These are phyloP conservation scores for Fusarium phyllophilum DNA, from an alignment of 2,329 filamentous ascomycete species.

Conservation along the genomic window DNA sequence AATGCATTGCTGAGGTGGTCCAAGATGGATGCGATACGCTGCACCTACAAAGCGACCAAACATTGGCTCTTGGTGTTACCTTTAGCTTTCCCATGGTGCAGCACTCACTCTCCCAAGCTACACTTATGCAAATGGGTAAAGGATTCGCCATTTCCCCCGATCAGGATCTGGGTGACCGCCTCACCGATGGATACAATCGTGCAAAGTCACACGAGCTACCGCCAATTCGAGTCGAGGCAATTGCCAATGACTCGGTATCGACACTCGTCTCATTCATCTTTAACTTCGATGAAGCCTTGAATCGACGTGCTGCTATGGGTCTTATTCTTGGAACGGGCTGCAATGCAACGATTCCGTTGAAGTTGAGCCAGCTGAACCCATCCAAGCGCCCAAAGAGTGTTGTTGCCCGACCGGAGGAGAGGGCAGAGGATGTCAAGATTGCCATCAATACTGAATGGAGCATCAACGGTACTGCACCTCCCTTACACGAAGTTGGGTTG, in stretches of 20 bases:
- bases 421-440: conserved; percentile 67
- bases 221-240: conserved; percentile 75
- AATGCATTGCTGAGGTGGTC: conserved; percentile 79
- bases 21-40: conserved; percentile 61
- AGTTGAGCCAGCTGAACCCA: conserved; percentile 68
- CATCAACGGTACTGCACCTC: conserved; percentile 77
- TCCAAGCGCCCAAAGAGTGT: conserved; percentile 67
- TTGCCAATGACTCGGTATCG: conserved; percentile 84
- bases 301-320: conserved; percentile 78
- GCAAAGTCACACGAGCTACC: conserved; percentile 64
- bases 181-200: conserved; percentile 67
- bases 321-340: conserved; percentile 84
- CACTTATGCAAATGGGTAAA: conserved; percentile 75
- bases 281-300: conserved; percentile 68
- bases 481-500: conserved; percentile 70
- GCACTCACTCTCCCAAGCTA: conserved; percentile 69
- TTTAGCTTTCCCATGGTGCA: conserved; percentile 79
- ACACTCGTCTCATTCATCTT: conserved; percentile 83
- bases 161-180: conserved; percentile 68
- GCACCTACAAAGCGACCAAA: conserved; percentile 54
- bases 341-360: conserved; percentile 82
- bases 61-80: conserved; percentile 73
- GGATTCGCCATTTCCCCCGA: conserved; percentile 72
- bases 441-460: conserved; percentile 88
- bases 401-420: conserved; percentile 58